Conservation (phyloP, 2,329 filamentous ascomycete genomes). For the Fusarium burgessii region DNA sequence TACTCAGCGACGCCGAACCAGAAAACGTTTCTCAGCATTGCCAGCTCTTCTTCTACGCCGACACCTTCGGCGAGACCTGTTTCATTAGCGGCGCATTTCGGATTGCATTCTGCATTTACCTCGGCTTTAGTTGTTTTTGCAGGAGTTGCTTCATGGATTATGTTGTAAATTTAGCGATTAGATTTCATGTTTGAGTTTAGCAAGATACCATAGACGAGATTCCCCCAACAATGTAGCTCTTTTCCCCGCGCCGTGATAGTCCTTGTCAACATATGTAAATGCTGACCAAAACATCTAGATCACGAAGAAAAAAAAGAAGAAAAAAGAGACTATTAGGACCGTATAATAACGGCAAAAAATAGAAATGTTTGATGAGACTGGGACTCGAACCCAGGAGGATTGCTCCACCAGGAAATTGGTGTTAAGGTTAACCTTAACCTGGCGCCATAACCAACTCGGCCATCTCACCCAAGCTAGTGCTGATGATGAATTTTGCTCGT, state of each 20-base stretch:
- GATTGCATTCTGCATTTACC: neutral
- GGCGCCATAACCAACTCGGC: slow-evolving; percentile 37
- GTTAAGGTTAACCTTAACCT: slow-evolving; percentile 36
- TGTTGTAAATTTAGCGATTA: neutral
- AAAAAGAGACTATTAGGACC: rapidly evolving
- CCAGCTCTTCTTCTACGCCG: neutral
- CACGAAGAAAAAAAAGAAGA: too few species aligned
- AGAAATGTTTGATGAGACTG: slow-evolving; percentile 22
- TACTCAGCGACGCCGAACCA: slow-evolving; percentile 62
- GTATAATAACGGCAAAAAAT: neutral
- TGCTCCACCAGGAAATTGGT: slow-evolving; percentile 35
- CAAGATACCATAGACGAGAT: neutral
- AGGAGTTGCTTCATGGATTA: neutral
- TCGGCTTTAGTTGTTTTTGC: neutral
- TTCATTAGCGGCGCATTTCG: neutral
- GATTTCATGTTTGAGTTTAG: neutral
- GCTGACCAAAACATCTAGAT: rapidly evolving
- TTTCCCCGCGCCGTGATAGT: rapidly evolving
- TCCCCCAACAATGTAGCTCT: neutral
- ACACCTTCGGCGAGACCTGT: neutral
- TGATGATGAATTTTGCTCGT: rapidly evolving
- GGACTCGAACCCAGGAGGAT: slow-evolving; percentile 36
- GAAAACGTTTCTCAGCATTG: slow-evolving; percentile 41
- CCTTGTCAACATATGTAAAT: rapidly evolving
- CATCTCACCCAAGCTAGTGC: slow-evolving; percentile 31